phyloP scores from a whole-genome alignment of 257 asterid species.

The Ilex aquifolium region DNA sequence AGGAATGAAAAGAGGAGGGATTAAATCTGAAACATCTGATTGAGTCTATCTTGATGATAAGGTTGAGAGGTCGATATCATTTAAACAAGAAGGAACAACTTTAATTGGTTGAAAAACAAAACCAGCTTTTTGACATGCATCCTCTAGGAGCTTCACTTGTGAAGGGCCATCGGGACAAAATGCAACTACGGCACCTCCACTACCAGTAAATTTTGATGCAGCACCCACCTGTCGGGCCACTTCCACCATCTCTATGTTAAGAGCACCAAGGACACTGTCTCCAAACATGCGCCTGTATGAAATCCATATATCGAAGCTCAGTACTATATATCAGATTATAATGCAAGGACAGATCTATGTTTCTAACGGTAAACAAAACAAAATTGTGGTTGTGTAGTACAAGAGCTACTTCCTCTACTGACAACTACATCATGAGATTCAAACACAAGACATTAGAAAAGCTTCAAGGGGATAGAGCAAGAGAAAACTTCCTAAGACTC shows the following conservation, averaged over 20 bases:
- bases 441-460: no score
- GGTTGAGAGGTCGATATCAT: constrained; percentile 37
- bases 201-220: constrained; percentile 92
- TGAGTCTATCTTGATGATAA: constrained; percentile 21
- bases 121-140: constrained; percentile 60
- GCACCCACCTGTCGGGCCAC: constrained; percentile 70
- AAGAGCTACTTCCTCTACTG: no score
- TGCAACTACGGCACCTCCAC: constrained; percentile 90
- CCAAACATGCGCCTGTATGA: constrained; percentile 75
- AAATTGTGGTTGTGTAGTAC: not conserved
- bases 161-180: constrained; percentile 80
- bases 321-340: not conserved
- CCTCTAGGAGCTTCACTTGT: constrained; percentile 63
- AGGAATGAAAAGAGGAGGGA: no score
- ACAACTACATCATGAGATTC: no score
- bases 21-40: no score
- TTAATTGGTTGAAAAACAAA: constrained; percentile 49
- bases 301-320: not conserved
- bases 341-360: not conserved
- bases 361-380: not conserved
- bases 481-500: not conserved
- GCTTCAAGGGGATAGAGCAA: no score
- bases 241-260: constrained; percentile 93
- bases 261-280: constrained; percentile 68
- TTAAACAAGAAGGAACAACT: constrained; percentile 53